These are phyloP conservation scores for Micromonas commoda DNA, from an alignment of 139 green algal species.

Conservation along the genomic window DNA sequence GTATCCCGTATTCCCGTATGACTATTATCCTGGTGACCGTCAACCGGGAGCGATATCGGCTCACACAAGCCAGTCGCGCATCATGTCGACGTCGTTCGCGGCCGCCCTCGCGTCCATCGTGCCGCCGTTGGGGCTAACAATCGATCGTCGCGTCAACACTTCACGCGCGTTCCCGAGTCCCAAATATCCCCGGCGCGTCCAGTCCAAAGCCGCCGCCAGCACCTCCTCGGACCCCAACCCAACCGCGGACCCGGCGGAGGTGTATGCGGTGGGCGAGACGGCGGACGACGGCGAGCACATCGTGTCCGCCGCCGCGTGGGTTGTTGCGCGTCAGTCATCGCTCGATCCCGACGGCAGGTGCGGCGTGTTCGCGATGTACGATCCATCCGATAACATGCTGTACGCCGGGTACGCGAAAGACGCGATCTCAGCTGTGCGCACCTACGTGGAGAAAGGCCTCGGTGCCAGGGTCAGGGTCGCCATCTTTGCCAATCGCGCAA, in stretches of 20 bases:
- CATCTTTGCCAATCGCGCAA: neutral
- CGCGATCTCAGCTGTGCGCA: neutral
- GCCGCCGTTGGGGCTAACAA: too few relatives aligned
- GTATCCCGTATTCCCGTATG: too few relatives aligned
- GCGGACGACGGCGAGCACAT: neutral
- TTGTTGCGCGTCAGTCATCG: neutral
- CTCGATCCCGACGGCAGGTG: too few relatives aligned
- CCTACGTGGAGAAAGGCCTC: neutral
- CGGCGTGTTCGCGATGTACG: slow-evolving; percentile 11
- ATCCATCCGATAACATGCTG: neutral
- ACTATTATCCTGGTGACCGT: too few relatives aligned
- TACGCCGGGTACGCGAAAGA: slow-evolving; percentile 2
- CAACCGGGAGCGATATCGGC: too few relatives aligned
- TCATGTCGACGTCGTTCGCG: too few relatives aligned
- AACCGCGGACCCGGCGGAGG: neutral
- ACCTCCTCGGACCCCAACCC: neutral
- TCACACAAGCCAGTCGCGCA: too few relatives aligned
- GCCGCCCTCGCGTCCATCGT: too few relatives aligned
- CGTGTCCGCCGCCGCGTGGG: neutral
- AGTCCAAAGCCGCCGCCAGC: too few relatives aligned
- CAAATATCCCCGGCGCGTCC: too few relatives aligned
- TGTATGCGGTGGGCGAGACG: neutral
- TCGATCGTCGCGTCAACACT: too few relatives aligned
- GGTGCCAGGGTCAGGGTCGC: neutral
- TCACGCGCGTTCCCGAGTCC: too few relatives aligned